Conservation (phyloP, 495 filamentous ascomycete species). For the Pseudevernia furfuracea region DNA sequence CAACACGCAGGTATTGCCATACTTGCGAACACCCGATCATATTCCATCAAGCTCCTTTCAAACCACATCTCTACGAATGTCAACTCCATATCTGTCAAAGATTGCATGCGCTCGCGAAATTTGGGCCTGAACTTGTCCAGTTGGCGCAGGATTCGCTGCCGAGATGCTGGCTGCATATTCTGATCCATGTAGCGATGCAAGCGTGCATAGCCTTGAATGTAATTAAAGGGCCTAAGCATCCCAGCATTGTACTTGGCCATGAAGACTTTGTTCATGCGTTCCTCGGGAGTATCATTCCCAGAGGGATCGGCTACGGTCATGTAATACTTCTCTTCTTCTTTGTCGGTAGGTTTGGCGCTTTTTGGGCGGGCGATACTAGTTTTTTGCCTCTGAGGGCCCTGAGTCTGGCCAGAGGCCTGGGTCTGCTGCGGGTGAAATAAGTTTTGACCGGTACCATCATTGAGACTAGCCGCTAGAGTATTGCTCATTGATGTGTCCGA, state of each 20-base stretch:
- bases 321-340: slow-evolving; percentile 84
- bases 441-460: slow-evolving; percentile 30
- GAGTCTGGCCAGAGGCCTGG: slow-evolving; percentile 33
- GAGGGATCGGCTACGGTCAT: slow-evolving; percentile 92
- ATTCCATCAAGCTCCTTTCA: slow-evolving; percentile 87
- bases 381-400: slow-evolving; percentile 43
- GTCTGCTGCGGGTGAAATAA: slow-evolving; percentile 31
- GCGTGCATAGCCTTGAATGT: slow-evolving; percentile 89
- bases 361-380: slow-evolving; percentile 52
- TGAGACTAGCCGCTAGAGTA: slow-evolving; percentile 37
- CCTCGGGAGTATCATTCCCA: slow-evolving; percentile 83
- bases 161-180: slow-evolving; percentile 68
- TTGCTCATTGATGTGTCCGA: slow-evolving; percentile 49
- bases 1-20: slow-evolving; percentile 98
- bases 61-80: slow-evolving; percentile 98
- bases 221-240: slow-evolving; percentile 92
- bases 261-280: slow-evolving; percentile 90
- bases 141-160: slow-evolving; percentile 81
- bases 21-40: slow-evolving; percentile 95
- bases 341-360: slow-evolving; percentile 60
- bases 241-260: slow-evolving; percentile 94
- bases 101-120: slow-evolving; percentile 90
- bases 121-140: slow-evolving; percentile 89
- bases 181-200: slow-evolving; percentile 84
- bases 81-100: slow-evolving; percentile 82